Percentiles rank a stretch among this genome's conserved stretches.
These are phyloP conservation scores for Fusarium nanum DNA, from an alignment of 2,329 filamentous ascomycete species.

Conservation along the genomic window DNA sequence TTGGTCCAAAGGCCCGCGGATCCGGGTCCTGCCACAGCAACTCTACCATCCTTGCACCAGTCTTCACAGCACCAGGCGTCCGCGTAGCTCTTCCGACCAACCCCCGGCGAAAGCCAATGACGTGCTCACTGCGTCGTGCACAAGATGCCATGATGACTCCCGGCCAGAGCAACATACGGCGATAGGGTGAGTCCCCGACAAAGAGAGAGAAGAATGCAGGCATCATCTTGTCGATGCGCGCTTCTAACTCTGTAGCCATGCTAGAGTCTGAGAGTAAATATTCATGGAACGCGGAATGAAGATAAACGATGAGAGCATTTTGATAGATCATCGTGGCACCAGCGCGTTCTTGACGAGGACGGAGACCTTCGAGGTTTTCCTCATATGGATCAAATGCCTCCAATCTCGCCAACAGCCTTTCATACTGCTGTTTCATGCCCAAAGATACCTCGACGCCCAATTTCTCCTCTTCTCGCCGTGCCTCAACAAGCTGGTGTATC, in stretches of 20 bases:
- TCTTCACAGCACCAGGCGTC: slow-evolving; percentile 8
- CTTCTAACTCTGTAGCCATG: background rate
- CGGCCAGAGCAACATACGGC: slow-evolving; percentile 16
- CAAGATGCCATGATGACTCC: slow-evolving; percentile 11
- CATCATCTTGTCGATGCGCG: background rate
- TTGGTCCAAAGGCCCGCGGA: background rate
- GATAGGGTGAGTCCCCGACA: slow-evolving; percentile 5
- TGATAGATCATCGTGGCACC: background rate
- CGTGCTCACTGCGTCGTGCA: background rate
- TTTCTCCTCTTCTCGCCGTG: background rate
- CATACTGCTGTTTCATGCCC: background rate
- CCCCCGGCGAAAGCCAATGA: background rate
- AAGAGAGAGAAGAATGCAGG: background rate
- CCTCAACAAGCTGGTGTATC: slow-evolving; percentile 4
- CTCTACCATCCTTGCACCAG: background rate
- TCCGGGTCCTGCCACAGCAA: slow-evolving; percentile 7
- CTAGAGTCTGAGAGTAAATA: background rate
- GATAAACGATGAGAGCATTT: slow-evolving; percentile 5
- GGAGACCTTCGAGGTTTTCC: background rate
- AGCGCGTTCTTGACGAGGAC: background rate
- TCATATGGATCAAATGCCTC: background rate
- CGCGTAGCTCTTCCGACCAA: background rate
- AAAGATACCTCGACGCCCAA: background rate
- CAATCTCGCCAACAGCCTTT: background rate
- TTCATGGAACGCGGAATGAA: background rate